Conservation (phyloP, 192 early-diverging fungal genomes). For the Backusella psychrophila region DNA sequence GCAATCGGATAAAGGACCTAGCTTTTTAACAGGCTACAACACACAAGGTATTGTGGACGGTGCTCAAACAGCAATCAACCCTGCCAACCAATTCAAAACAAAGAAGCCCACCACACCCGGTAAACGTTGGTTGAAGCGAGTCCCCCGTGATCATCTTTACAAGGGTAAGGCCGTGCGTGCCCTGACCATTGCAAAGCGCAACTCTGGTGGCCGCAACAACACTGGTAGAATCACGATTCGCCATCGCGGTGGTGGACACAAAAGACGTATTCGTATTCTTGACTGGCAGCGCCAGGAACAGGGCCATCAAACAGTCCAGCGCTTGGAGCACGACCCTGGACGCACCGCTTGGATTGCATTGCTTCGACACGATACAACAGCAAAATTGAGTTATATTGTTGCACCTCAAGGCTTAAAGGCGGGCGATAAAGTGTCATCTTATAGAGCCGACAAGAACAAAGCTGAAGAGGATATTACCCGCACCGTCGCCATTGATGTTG, state of each 20-base stretch:
- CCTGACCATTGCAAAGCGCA: constrained; percentile 80
- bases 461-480: constrained; percentile 31
- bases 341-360: constrained; percentile 84
- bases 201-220: constrained; percentile 85
- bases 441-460: background rate
- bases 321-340: constrained; percentile 96
- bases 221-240: constrained; percentile 88
- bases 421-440: constrained; percentile 50
- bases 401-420: constrained; percentile 73
- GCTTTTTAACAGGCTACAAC: constrained; percentile 27
- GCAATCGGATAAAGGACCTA: background rate
- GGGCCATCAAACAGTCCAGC: constrained; percentile 77
- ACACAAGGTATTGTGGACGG: constrained; percentile 17
- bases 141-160: constrained; percentile 83
- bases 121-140: constrained; percentile 79
- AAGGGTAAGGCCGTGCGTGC: constrained; percentile 81
- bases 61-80: constrained; percentile 19
- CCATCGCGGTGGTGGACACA: constrained; percentile 92
- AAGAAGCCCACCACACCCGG: constrained; percentile 89
- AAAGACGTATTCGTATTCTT: constrained; percentile 79
- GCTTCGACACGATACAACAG: constrained; percentile 74
- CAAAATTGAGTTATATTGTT: constrained; percentile 83
- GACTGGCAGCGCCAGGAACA: constrained; percentile 80
- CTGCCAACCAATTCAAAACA: constrained; percentile 79
- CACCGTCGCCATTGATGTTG: constrained; percentile 62